Evolutionary conservation across 192 early-diverging fungal species (phyloP).

Genomic region (Backusella macrospora): DNA sequence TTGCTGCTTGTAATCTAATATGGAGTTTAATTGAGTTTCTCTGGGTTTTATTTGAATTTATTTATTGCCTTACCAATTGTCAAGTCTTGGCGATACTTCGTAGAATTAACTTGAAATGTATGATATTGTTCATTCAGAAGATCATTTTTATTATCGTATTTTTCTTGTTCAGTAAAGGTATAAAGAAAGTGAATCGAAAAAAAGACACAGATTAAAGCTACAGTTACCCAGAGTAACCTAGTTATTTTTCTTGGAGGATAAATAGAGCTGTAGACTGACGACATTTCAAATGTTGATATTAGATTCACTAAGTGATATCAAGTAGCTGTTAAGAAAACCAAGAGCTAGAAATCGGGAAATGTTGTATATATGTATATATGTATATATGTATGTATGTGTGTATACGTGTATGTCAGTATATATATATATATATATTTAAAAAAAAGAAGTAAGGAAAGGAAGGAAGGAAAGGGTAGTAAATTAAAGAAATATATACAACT

Average conservation of each 20-base stretch:
- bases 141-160: not conserved
- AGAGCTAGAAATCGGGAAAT: not conserved
- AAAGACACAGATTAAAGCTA: not conserved
- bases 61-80: not conserved
- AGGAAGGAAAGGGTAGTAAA: not conserved
- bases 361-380: not conserved
- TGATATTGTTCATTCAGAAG: not conserved
- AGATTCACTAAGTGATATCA: not conserved
- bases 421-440: too few species aligned
- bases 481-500: not conserved
- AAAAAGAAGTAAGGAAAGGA: not conserved
- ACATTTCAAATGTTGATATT: not conserved
- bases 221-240: not conserved
- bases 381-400: not conserved
- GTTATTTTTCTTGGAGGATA: constrained; percentile 1
- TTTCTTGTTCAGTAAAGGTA: not conserved
- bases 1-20: not conserved
- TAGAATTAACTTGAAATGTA: not conserved
- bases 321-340: not conserved
- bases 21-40: not conserved
- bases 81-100: not conserved
- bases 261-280: not conserved
- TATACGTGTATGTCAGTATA: not conserved
- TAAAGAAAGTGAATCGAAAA: constrained; percentile 16
- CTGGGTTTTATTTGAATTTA: constrained; percentile 8